Percentiles rank a stretch among this genome's conserved stretches.
phyloP scores from a whole-genome alignment of 108 stramenopile genomes.

The Skeletonema grethae region DNA sequence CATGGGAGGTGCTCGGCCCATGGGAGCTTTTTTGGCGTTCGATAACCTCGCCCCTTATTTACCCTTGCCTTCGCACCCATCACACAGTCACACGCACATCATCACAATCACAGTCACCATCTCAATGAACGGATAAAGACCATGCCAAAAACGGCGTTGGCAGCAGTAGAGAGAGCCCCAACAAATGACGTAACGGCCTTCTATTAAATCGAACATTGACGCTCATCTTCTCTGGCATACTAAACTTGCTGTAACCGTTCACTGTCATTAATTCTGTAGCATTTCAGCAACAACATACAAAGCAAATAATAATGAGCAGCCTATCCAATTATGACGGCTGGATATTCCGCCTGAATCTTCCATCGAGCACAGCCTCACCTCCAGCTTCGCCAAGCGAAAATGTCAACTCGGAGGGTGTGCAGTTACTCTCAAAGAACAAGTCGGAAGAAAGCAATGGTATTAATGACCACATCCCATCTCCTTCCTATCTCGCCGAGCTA shows the following conservation, averaged over 20 bases:
- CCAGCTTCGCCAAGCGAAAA: not conserved
- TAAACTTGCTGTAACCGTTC: not conserved
- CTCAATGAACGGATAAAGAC: not conserved
- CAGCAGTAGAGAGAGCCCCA: not conserved
- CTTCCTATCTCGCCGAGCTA: constrained; percentile 40
- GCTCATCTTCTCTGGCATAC: not conserved
- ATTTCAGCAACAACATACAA: not conserved
- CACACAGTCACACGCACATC: too few species aligned
- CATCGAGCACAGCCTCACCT: not conserved
- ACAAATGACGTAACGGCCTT: not conserved
- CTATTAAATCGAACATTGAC: not conserved
- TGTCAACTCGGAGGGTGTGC: constrained; percentile 12
- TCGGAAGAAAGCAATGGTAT: constrained; percentile 2
- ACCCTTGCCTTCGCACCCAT: too few species aligned
- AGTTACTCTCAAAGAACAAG: constrained; percentile 10
- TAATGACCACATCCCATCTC: not conserved
- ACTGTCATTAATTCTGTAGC: not conserved
- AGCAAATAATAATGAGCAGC: not conserved
- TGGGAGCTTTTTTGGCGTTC: too few species aligned
- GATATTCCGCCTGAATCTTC: constrained; percentile 12
- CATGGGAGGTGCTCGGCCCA: too few species aligned
- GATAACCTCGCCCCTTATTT: too few species aligned
- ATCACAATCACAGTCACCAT: too few species aligned
- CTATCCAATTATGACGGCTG: not conserved
- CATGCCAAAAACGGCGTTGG: not conserved